Evolutionary conservation across 2,329 filamentous ascomycete species (phyloP).

Genomic region (Hymenoscyphus linearis): DNA sequence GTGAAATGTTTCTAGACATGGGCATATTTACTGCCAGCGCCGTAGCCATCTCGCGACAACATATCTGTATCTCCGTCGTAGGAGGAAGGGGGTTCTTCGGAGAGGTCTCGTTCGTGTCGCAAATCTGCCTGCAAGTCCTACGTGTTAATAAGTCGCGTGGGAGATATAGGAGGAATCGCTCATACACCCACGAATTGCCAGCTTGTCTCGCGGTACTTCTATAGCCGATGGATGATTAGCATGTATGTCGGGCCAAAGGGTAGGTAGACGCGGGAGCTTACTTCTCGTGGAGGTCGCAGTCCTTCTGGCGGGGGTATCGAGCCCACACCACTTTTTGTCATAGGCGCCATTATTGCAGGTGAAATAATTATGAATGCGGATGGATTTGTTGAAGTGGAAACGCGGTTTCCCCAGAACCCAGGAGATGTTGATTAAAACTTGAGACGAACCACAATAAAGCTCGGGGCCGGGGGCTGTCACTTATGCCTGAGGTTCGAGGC

Average conservation of each 20-base stretch:
- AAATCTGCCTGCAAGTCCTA: conserved; percentile 19
- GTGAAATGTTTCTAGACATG: conserved; percentile 16
- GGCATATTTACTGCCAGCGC: conserved; percentile 17
- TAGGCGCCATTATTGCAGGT: conserved; percentile 27
- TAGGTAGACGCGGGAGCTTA: conserved; percentile 6
- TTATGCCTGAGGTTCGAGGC: background rate
- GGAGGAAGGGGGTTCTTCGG: conserved; percentile 29
- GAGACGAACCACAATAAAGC: background rate
- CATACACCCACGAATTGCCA: conserved; percentile 31
- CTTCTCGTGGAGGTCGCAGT: conserved; percentile 15
- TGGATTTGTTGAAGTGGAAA: background rate
- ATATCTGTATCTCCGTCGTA: conserved; percentile 34
- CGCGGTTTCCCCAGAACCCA: background rate
- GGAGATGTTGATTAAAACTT: background rate
- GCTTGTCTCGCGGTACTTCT: conserved; percentile 29
- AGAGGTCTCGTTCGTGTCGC: conserved; percentile 28
- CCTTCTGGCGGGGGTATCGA: conserved; percentile 12
- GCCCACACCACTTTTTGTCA: conserved; percentile 25
- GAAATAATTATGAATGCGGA: background rate
- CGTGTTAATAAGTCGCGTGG: background rate
- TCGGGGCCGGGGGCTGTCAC: background rate
- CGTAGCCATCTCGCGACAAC: conserved; percentile 25
- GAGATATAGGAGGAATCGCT: background rate
- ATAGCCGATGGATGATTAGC: conserved; percentile 15
- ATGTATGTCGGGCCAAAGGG: conserved; percentile 1